Conservation (phyloP, 352 stramenopile genomes). For the Globisporangium viniferum region DNA sequence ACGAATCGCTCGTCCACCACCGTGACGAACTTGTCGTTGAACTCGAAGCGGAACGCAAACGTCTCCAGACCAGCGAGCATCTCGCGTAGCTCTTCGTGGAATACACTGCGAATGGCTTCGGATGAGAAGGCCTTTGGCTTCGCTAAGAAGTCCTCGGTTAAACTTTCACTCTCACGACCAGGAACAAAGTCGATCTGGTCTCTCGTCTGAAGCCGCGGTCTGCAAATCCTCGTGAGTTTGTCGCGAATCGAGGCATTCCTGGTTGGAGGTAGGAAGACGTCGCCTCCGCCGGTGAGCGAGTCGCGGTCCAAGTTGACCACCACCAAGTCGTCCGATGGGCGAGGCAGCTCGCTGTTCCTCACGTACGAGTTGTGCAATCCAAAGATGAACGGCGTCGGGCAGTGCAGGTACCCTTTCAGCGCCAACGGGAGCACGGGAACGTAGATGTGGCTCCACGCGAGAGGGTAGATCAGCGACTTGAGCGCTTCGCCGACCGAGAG, state of each 20-base stretch:
- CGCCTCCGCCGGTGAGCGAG: slow-evolving; percentile 43
- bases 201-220: slow-evolving; percentile 29
- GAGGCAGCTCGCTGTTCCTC: slow-evolving; percentile 41
- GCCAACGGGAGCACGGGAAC: slow-evolving; percentile 58
- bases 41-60: slow-evolving; percentile 62
- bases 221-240: slow-evolving; percentile 36
- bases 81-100: slow-evolving; percentile 35
- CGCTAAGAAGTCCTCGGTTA: not conserved
- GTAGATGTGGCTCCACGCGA: slow-evolving; percentile 81
- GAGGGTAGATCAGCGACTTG: slow-evolving; percentile 43
- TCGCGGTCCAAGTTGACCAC: slow-evolving; percentile 61
- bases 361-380: slow-evolving; percentile 64
- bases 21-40: slow-evolving; percentile 28
- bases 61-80: slow-evolving; percentile 50
- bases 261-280: slow-evolving; percentile 34
- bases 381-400: slow-evolving; percentile 78
- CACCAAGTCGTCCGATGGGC: slow-evolving; percentile 43
- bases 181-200: slow-evolving; percentile 32
- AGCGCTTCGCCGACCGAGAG: slow-evolving; percentile 56
- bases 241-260: slow-evolving; percentile 36
- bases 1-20: slow-evolving; percentile 42
- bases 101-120: slow-evolving; percentile 27
- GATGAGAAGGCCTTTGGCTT: slow-evolving; percentile 20
- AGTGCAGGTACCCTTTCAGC: slow-evolving; percentile 69
- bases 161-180: not conserved